These are phyloP conservation scores for Leccinum pellstonianum DNA, from an alignment of 768 basidiomycete genomes.

Conservation along the genomic window DNA sequence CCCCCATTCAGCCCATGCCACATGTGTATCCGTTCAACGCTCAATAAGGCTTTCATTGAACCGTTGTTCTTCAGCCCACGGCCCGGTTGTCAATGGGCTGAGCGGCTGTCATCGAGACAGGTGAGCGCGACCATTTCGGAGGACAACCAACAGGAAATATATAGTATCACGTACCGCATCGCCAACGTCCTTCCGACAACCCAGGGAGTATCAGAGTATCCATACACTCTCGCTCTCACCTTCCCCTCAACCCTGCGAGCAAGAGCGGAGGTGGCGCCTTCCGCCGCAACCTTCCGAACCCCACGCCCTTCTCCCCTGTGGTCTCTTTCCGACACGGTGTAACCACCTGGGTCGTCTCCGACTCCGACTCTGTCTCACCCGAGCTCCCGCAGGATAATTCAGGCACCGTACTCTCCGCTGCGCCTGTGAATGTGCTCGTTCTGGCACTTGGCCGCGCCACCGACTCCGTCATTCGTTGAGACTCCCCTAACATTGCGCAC, in stretches of 20 bases:
- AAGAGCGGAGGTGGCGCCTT: slow-evolving; percentile 1
- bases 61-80: slow-evolving; percentile 12
- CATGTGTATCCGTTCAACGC: not conserved
- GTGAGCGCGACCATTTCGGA: not conserved
- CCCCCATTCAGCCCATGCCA: not conserved
- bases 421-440: not conserved
- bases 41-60: not conserved
- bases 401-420: slow-evolving; percentile 5
- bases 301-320: slow-evolving; percentile 3
- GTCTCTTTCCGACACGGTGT: not conserved
- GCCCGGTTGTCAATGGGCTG: slow-evolving; percentile 2
- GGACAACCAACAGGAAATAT: not conserved
- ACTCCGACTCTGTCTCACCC: slow-evolving; percentile 8
- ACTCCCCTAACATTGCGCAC: slow-evolving; percentile 3
- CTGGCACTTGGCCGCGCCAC: not conserved
- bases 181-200: not conserved
- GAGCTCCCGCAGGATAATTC: slow-evolving; percentile 15
- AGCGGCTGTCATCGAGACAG: not conserved
- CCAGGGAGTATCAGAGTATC: not conserved
- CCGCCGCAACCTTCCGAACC: slow-evolving; percentile 6
- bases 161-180: slow-evolving; percentile 8
- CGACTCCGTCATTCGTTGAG: not conserved
- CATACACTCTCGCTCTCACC: not conserved
- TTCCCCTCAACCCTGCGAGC: not conserved
- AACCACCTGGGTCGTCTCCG: slow-evolving; percentile 2